Percentiles rank a stretch among this genome's conserved stretches.
Conservation (phyloP, 2,329 filamentous ascomycete species). For the Myriangium duriaei region DNA sequence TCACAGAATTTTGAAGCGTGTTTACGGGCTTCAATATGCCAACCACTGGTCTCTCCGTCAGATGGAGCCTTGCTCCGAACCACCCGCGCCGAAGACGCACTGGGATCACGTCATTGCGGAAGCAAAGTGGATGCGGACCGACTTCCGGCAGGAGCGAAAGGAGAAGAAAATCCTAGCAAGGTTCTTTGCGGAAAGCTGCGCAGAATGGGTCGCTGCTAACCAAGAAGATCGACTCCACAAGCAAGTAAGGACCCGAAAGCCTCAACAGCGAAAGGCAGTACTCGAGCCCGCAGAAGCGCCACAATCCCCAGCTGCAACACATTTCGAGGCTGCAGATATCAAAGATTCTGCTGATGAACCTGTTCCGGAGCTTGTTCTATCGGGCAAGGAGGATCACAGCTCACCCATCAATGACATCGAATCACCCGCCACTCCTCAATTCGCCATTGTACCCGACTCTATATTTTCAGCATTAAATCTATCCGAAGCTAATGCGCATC, state of each 20-base stretch:
- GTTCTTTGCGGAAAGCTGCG: constrained; percentile 70
- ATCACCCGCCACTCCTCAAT: constrained; percentile 10
- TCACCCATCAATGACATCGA: constrained; percentile 9
- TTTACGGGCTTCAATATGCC: constrained; percentile 81
- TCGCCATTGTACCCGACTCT: constrained; percentile 10
- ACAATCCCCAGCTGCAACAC: constrained; percentile 13
- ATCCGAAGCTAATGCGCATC: constrained; percentile 8
- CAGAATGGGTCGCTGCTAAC: constrained; percentile 60
- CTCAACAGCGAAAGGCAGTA: constrained; percentile 15
- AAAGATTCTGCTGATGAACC: constrained; percentile 6
- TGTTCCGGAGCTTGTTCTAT: constrained; percentile 9
- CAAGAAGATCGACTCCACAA: constrained; percentile 52
- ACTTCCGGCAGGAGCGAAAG: constrained; percentile 86
- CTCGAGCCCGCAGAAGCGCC: constrained; percentile 14
- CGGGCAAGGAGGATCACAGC: constrained; percentile 7
- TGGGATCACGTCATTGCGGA: constrained; percentile 80
- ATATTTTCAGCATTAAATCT: constrained; percentile 12
- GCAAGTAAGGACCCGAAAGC: constrained; percentile 49
- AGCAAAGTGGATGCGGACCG: constrained; percentile 96
- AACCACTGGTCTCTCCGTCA: constrained; percentile 91
- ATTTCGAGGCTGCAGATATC: constrained; percentile 8
- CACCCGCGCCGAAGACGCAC: constrained; percentile 61
- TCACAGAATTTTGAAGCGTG: constrained; percentile 69
- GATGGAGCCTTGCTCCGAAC: constrained; percentile 72
- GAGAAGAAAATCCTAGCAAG: constrained; percentile 79